Base-by-base conservation (phyloP, 164 flowering plant species). In the Sextonia rubra region DNA sequence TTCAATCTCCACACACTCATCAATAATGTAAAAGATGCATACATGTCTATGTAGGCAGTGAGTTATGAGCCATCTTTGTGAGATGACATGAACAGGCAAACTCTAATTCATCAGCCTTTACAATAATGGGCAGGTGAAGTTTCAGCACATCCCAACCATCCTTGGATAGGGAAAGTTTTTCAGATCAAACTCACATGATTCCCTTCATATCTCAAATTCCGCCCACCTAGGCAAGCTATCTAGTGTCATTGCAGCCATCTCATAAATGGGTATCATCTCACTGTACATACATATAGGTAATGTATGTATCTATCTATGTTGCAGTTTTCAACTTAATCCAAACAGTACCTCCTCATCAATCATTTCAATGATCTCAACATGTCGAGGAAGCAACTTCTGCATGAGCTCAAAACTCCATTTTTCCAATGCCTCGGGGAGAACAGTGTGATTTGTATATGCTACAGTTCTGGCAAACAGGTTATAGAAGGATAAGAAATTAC, bases 401-500 rank as follows among this genome's bases (percentile, higher is more conserved):
- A 92, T 89, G 63, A 94, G 90, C 26, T 92, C 99, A 18, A 88
- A 85, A 82, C 93, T 91, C 99, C 99, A 94, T 81, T 94, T 94
- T 85, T 92, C 99, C 81, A 94, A 72, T 60, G 97, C 97, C 81
- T 94, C 99, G 32, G 99, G 99, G 71, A 94, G 84, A 83, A 94
- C 99, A 30, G 99, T 94, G 76, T 94, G 99, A 76, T 94, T 94
- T 68, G 97, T 92, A 78, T 94, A 94, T 62, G 99, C 99, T 70
- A 92, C 93, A 68, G 97, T 91, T 74, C 99, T 94, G 81, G 69
- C 20, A 82, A 70, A 76, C 7, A 69, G 52, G 37, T 24, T 52
- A 47, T 62, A 69, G 66, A 69, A 52, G 22, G 24, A 48, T 55
- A 56, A 64, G 26, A 4, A 63, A 76, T 37, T 23, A 72, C 22